Evolutionary conservation across 371 early-diverging fungal species (phyloP).

Genomic region (Mucor racemosus): DNA sequence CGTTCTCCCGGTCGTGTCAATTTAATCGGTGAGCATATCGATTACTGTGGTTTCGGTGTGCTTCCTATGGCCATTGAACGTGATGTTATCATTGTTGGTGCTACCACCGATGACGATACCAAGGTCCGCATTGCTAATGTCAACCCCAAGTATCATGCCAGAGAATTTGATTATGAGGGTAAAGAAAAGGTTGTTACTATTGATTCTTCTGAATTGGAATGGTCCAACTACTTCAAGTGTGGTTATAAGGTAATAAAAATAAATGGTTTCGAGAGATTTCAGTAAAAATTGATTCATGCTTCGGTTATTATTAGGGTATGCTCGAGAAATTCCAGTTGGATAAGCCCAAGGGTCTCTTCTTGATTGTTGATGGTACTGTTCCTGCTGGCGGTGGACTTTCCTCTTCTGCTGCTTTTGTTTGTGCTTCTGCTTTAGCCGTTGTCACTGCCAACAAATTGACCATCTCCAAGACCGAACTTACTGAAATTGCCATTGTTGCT

Average conservation of each 20-base stretch:
- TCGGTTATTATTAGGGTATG: constrained; percentile 57
- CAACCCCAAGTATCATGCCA: constrained; percentile 64
- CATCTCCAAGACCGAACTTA: constrained; percentile 68
- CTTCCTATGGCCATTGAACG: constrained; percentile 95
- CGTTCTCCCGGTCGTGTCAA: constrained; percentile 95
- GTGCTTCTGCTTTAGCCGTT: constrained; percentile 77
- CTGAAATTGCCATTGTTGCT: constrained; percentile 77
- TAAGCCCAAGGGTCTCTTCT: constrained; percentile 69
- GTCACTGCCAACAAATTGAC: constrained; percentile 54
- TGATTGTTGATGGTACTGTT: constrained; percentile 79
- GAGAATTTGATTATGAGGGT: constrained; percentile 64
- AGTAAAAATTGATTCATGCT: neutral
- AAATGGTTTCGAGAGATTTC: no score
- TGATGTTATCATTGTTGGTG: constrained; percentile 82
- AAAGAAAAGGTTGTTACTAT: constrained; percentile 67
- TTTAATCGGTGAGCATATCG: constrained; percentile 96
- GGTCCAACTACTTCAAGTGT: constrained; percentile 91
- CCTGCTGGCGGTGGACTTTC: constrained; percentile 90
- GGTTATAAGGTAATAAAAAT: constrained; percentile 69
- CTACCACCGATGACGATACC: constrained; percentile 50
- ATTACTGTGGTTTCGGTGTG: constrained; percentile 93
- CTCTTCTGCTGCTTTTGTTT: constrained; percentile 85
- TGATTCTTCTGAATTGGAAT: constrained; percentile 69
- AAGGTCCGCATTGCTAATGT: constrained; percentile 70
- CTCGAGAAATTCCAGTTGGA: constrained; percentile 61